phyloP scores from a whole-genome alignment of 2,329 filamentous ascomycete species.

The Emergomyces africanus region DNA sequence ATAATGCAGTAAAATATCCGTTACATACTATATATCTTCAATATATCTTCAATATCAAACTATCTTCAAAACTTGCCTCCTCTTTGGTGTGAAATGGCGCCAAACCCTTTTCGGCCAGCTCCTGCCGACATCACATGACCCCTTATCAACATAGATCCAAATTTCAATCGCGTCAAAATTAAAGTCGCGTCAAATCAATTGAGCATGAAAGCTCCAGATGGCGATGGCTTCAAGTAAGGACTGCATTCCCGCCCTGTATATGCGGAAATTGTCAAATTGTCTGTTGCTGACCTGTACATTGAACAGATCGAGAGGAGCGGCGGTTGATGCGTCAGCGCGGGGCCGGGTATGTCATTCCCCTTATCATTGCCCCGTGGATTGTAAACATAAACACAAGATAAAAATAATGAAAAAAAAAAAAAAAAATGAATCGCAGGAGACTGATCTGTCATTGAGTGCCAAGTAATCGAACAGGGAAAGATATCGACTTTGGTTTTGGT shows the following conservation, averaged over 20 bases:
- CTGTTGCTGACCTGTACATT: not conserved
- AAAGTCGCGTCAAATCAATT: slow-evolving; percentile 13
- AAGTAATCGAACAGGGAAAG: slow-evolving; percentile 36
- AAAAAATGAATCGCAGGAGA: not conserved
- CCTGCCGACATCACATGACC: not conserved
- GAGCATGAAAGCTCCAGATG: slow-evolving; percentile 10
- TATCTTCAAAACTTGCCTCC: not conserved
- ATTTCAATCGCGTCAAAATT: not conserved
- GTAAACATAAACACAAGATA: not conserved
- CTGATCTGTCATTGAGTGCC: slow-evolving; percentile 4
- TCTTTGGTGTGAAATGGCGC: slow-evolving; percentile 8
- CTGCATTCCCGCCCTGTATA: slow-evolving; percentile 5
- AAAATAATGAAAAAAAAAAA: not conserved
- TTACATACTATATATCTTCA: not conserved
- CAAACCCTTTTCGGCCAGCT: slow-evolving; percentile 13
- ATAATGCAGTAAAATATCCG: not conserved
- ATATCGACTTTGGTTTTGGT: slow-evolving; percentile 33
- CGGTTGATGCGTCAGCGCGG: slow-evolving; percentile 45
- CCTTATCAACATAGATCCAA: slow-evolving; percentile 7
- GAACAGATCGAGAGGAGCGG: slow-evolving; percentile 40
- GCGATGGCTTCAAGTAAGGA: slow-evolving; percentile 28
- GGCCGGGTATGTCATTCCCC: slow-evolving; percentile 36
- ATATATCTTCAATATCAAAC: too few species aligned
- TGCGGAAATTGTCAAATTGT: slow-evolving; percentile 1
- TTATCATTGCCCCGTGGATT: not conserved